Conservation (phyloP, 805 yeast genomes). For the Saturnispora saitoi region DNA sequence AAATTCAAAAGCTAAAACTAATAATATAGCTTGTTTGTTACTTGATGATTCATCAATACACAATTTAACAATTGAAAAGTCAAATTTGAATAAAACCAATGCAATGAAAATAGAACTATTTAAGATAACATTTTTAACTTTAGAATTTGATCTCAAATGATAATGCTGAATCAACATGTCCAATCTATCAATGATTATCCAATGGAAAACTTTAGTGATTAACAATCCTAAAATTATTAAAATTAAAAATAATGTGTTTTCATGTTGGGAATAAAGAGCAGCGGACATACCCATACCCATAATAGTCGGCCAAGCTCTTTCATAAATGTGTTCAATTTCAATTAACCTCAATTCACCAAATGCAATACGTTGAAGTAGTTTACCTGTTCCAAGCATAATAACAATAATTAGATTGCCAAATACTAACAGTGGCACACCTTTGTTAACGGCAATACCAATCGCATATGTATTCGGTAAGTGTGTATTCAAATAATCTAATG, state of each 20-base stretch:
- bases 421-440: conserved; percentile 38
- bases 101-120: conserved; percentile 39
- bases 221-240: conserved; percentile 31
- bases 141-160: conserved; percentile 21
- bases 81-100: conserved; percentile 37
- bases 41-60: conserved; percentile 50
- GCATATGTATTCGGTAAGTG: conserved; percentile 41
- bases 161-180: conserved; percentile 40
- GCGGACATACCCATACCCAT: conserved; percentile 54
- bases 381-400: conserved; percentile 32
- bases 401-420: conserved; percentile 37
- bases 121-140: conserved; percentile 19
- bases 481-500: conserved; percentile 31
- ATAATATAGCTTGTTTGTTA: conserved; percentile 45
- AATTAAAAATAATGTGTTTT: conserved; percentile 37
- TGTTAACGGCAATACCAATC: conserved; percentile 42
- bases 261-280: conserved; percentile 40
- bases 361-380: conserved; percentile 40
- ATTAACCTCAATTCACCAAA: conserved; percentile 71
- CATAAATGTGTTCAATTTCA: conserved; percentile 70
- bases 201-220: conserved; percentile 63
- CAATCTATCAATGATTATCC: conserved; percentile 50
- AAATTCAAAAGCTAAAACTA: conserved; percentile 71
- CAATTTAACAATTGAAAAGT: conserved; percentile 42
- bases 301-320: conserved; percentile 53